Evolutionary conservation across 352 stramenopile genomes (phyloP), one percentile per base, ranked within the genome.

Genomic region (Globisporangium cystogenes): DNA sequence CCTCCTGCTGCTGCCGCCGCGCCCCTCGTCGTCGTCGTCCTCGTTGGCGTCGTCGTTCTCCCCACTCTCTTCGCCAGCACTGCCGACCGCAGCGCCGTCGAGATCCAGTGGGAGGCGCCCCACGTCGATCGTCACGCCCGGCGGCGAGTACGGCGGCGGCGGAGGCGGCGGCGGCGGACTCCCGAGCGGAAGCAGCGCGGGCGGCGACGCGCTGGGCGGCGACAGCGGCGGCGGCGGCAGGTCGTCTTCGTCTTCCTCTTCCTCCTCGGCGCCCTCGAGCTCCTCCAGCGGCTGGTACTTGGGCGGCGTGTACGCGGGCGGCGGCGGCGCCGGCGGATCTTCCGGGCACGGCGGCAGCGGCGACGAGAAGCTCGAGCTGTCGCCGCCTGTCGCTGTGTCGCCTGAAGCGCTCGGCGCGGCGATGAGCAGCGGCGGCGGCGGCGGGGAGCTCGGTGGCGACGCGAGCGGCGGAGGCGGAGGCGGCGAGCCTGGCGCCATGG

Each of bases 261-360:
- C 65, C 47, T 80, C 67, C 41, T 81, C 66, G 2, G 68, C 68
- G 31, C 67, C 67, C 35, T 60, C 61, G n/a, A 69, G 61, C 24
- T 86, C 77, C 35, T 87, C 75, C 27, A 74, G 46, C 12, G 80
- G 78, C 31, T 79, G 75, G 51, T 90, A 90, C 54, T 81, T 75
- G 29, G 80, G 80, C 20, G 80, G 80, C 21, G 80, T 88, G 44
- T 66, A 86, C 24, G 69, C 70, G 8, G 76, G 76, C 2, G 80
- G 77, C 7, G 72, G 75, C 27, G 80, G 77, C 33, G 70, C 77
- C 12, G 75, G 77, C 10, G 59, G 77, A 31, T 90, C 79, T 50
- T 91, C 80, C 10, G 80, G 80, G 56, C 77, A 91, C 4, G 80
- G 80, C 21, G 80, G 80, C 46, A 91, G 57, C 12, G 80, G 80